Base-by-base conservation (phyloP, 495 filamentous ascomycete genomes). In the Trichoderma asperelloides region DNA sequence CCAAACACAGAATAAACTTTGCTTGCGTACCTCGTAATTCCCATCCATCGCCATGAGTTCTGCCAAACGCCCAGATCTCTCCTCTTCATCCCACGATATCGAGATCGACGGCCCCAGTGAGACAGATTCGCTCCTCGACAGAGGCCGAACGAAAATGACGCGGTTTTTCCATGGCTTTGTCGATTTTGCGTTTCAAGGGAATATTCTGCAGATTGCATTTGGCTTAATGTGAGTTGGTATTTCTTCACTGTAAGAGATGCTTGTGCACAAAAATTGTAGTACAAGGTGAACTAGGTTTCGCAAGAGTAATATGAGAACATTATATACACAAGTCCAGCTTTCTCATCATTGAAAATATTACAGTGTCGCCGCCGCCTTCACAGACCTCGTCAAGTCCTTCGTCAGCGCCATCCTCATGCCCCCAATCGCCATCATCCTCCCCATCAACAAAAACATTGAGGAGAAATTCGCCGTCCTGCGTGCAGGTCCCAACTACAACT, bases 191-290 rank as follows among this genome's bases (percentile, higher is more conserved):
- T 83, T 90, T 33, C 83, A 87, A 62, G 89, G 90, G 66, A 92
- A 92, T 68, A 88, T 92, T 40, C 81, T 92, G 30, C 87, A 91
- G 73, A 88, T 92, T 55, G 89, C 89, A 16, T 85, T 91, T 57
- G 89, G 89, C 70, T 79, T 92, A 76, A 91, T 92, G 87, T 89
- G 69, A 72, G 80, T 33, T 2, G 6, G 30, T 6, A 2, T 2
- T 33, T 33, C 30, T 33, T 33, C 30, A 2, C 30, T 33, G 6
- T 33, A n/a, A n/a, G n/a, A n/a, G n/a, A n/a, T n/a, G n/a, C n/a
- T n/a, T n/a, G n/a, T n/a, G n/a, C n/a, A n/a, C n/a, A n/a, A n/a
- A n/a, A n/a, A n/a, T n/a, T n/a, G n/a, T n/a, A n/a, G n/a, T n/a
- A n/a, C n/a, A n/a, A n/a, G n/a, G n/a, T n/a, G n/a, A n/a, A n/a